These are phyloP conservation scores for Isochrysis galbana DNA, from an alignment of 78 protist species.

Conservation along the genomic window DNA sequence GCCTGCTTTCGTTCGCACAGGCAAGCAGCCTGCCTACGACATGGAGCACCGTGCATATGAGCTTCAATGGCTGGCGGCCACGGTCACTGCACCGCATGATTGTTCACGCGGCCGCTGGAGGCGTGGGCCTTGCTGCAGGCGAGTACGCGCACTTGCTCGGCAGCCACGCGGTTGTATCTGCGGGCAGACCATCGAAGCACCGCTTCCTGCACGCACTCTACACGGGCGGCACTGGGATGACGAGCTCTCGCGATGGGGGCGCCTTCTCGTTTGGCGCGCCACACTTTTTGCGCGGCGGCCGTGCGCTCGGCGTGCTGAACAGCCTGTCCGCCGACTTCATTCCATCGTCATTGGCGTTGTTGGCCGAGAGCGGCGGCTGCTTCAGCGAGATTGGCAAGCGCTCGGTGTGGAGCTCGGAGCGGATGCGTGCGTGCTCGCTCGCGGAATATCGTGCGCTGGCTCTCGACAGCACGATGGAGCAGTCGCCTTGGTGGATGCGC, in stretches of 20 bases:
- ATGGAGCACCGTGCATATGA: not conserved
- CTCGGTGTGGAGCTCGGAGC: not conserved
- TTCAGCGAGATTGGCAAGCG: slow-evolving; percentile 44
- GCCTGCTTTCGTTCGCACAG: not conserved
- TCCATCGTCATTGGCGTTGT: not conserved
- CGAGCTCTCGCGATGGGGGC: slow-evolving; percentile 9
- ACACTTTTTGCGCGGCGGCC: not conserved
- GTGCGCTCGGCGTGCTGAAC: slow-evolving; percentile 19
- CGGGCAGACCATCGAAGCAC: slow-evolving; percentile 35
- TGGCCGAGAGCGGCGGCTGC: slow-evolving; percentile 7
- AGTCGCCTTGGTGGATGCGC: not conserved
- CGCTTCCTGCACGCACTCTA: not conserved
- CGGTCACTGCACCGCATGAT: not conserved
- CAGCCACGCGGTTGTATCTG: not conserved
- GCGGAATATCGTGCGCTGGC: not conserved
- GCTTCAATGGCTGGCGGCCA: not conserved
- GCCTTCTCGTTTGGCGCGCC: not conserved
- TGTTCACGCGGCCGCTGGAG: slow-evolving; percentile 31
- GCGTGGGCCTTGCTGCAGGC: slow-evolving; percentile 30
- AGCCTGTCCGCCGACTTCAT: slow-evolving; percentile 16
- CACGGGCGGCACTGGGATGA: not conserved
- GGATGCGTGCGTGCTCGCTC: not conserved
- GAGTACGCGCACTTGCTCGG: not conserved
- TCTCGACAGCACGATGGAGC: not conserved
- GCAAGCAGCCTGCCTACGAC: not conserved